Conservation (phyloP, 2,329 filamentous ascomycete species). For the Mycosphaerella sp. region DNA sequence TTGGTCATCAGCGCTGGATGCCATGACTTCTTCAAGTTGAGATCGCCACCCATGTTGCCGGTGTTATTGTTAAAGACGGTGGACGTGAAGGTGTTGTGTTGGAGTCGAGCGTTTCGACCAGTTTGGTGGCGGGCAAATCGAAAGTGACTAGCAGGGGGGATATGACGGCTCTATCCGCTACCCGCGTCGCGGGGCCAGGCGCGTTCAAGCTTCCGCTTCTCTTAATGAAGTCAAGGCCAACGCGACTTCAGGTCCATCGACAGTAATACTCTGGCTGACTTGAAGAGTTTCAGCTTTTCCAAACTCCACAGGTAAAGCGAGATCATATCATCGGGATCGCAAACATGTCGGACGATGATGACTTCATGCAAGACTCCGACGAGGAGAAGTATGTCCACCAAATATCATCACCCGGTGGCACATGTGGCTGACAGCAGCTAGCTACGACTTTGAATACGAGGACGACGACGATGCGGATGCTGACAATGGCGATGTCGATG, state of each 20-base stretch:
- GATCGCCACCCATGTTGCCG: conserved; percentile 79
- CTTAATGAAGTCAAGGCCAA: background rate
- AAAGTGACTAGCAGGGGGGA: background rate
- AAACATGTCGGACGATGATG: conserved; percentile 75
- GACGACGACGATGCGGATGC: conserved; percentile 88
- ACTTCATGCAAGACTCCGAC: conserved; percentile 90
- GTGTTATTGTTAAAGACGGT: conserved; percentile 10
- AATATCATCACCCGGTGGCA: conserved; percentile 10
- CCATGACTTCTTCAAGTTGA: conserved; percentile 90
- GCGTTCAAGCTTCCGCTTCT: background rate
- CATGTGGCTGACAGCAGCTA: conserved; percentile 30
- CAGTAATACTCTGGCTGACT: background rate
- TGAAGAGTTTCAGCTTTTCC: background rate
- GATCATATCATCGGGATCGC: background rate
- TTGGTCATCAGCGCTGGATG: conserved; percentile 88
- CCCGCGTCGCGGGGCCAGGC: background rate
- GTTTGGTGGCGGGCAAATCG: conserved; percentile 2
- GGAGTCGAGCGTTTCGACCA: background rate
- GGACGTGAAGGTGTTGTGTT: background rate
- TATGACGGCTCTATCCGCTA: background rate
- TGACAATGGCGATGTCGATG: conserved; percentile 80
- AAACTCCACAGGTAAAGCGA: background rate
- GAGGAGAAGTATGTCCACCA: conserved; percentile 63
- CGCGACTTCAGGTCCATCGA: background rate
- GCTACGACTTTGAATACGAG: conserved; percentile 96